Conservation (phyloP, 495 filamentous ascomycete species). For the Aspergillus nidulans region DNA sequence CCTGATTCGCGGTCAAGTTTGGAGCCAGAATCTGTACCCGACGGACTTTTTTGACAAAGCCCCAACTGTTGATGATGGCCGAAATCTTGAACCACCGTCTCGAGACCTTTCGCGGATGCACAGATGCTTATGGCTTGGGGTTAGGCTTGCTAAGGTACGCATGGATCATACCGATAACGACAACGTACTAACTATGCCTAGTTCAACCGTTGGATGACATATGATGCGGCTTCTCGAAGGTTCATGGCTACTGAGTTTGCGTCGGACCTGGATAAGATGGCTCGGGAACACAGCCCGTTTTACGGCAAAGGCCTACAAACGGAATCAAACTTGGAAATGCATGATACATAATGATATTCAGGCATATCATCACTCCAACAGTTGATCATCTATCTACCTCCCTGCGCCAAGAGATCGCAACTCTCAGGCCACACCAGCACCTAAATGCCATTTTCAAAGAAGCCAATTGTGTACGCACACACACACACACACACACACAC, state of each 20-base stretch:
- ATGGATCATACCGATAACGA: not conserved
- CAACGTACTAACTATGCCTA: constrained; percentile 18
- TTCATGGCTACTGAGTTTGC: constrained; percentile 33
- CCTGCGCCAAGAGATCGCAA: not conserved
- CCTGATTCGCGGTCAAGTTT: constrained; percentile 69
- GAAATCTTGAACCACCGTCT: constrained; percentile 63
- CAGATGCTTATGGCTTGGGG: constrained; percentile 70
- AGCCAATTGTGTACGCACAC: not conserved
- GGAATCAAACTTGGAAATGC: constrained; percentile 8
- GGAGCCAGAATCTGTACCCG: constrained; percentile 66
- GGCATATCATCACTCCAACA: not conserved
- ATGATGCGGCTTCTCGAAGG: constrained; percentile 18
- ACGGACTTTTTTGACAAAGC: constrained; percentile 63
- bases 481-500: no score
- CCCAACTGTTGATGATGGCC: constrained; percentile 71
- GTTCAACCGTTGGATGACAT: constrained; percentile 42
- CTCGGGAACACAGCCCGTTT: constrained; percentile 20
- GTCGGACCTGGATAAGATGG: constrained; percentile 20
- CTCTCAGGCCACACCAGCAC: not conserved
- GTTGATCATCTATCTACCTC: not conserved
- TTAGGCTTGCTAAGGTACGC: constrained; percentile 52
- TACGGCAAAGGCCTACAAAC: not conserved
- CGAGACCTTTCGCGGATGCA: constrained; percentile 62
- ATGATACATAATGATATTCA: constrained; percentile 5
- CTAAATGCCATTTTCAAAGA: not conserved